Evolutionary conservation across 2,329 filamentous ascomycete species (phyloP), one percentile per base, ranked within the genome.

Genomic region (Corinectria fuckeliana): DNA sequence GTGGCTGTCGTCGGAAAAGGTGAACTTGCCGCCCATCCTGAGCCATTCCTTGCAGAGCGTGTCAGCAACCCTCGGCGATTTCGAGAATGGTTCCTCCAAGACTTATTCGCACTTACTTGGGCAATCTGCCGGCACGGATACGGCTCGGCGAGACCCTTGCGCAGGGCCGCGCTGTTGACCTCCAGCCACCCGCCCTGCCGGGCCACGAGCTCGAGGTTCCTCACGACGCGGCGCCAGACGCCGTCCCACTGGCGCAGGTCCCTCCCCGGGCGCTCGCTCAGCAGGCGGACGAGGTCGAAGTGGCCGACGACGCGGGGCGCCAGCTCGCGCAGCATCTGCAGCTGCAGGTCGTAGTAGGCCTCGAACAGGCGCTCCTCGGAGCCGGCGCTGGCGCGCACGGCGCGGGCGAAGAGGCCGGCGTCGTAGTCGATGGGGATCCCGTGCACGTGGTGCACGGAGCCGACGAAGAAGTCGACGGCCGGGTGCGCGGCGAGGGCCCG

Each of bases 1-100:
- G 78, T 99, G 95, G 74, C 93, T 97, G 77, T 99, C 95, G 75
- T 99, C 95, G 6, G 92, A 97, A 68, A 99, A 83, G 52, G 92
- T 96, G 76, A 98, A 96, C 60, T 85, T 86, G 21, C 95, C 93
- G 21, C 89, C 89, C 69, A 91, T 82, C 7, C 77, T 77, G 53
- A 93, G 72, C 80, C 92, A 96, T 73, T 87, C 86, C 89, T 91
- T 62, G 11, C 6, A 14, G 20, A 32, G 4, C 7, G 10, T 41
- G 58, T 61, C 5, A 60, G 48, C 20, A n/a, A 58, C 53, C 4
- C 13, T 5, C 14, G 21, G 9, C 9, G 14, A 36, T 3, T 36
- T 20, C n/a, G 6, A n/a, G n/a, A n/a, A 23, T 5, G 2, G n/a
- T 16, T 26, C 13, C 32, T 6, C 28, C 20, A 38, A 45, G 60